Conservation (phyloP, 345 rosid species). For the Citrus mangshanensis region DNA sequence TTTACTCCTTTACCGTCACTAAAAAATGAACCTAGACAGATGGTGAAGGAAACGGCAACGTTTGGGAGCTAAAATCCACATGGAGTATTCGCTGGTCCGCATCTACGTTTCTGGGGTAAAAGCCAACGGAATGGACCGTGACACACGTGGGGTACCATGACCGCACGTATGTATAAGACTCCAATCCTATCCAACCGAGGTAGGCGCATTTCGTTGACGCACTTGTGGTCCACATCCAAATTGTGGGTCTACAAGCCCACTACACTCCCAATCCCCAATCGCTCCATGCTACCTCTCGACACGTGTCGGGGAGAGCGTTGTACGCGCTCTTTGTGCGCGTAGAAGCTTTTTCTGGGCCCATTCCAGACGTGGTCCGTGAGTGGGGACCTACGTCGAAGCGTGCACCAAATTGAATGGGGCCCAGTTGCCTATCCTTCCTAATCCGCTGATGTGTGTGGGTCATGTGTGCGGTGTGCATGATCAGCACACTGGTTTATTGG, state of each 20-base stretch:
- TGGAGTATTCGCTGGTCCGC: neutral
- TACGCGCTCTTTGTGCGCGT: neutral
- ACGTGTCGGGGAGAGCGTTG: neutral
- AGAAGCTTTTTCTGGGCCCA: neutral
- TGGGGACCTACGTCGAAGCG: neutral
- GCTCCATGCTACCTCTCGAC: neutral
- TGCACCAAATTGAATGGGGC: neutral
- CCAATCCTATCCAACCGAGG: neutral
- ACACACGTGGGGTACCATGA: neutral
- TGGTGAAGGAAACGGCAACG: neutral
- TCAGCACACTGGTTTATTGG: neutral
- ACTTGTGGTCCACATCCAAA: slow-evolving; percentile 1
- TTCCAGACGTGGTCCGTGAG: neutral
- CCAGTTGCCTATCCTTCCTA: neutral
- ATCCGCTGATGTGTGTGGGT: neutral
- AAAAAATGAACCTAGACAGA: no score
- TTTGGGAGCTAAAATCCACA: neutral
- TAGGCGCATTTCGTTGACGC: slow-evolving; percentile 3
- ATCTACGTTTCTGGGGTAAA: no score
- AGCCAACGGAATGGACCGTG: no score
- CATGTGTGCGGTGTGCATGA: neutral
- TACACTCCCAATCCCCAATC: neutral
- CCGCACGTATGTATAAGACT: neutral
- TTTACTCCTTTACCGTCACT: no score
- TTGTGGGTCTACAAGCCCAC: neutral